Base-by-base conservation (phyloP, 192 early-diverging fungal genomes). In the Polychytrium aggregatum region DNA sequence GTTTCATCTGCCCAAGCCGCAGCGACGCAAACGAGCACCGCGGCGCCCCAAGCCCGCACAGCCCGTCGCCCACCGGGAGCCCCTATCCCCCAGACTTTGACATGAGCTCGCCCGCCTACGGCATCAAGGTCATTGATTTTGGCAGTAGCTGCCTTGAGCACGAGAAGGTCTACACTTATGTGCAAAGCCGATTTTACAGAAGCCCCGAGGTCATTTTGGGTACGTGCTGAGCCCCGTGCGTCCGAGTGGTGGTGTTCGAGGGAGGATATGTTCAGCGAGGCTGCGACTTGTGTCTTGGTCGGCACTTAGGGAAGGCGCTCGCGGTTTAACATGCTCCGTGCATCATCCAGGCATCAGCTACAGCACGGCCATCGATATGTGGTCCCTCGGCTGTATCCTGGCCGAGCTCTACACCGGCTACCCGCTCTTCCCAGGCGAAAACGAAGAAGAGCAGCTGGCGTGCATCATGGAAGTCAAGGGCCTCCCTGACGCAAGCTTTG, bases 111-210 rank as follows among this genome's bases (percentile, higher is more conserved):
- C 44, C 52, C 14, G 18, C 36, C 35, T 70, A 72, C 42, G 72
- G 68, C 25, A 89, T 98, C 65, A 98, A 98, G 73, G 91, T 98
- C 16, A 98, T 98, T 67, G 95, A 98, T 63, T 92, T 98, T 56
- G 95, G 95, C 29, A 88, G 85, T 52, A 88, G 85, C 63, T 98
- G 94, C 56, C 82, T 87, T 24, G 87, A 90, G 55, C 76, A 78
- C 42, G 91, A 98, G 61, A 82, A 86, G 57, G 83, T 96, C 31
- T 98, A 98, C 63, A 96, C 95, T 3, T 98, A 98, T 53, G 95
- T 98, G 41, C 95, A 98, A 64, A 82, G 77, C 51, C 75, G 95
- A 36, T 98, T 98, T 68, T 98, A 98, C 64, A 83, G 95, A 25
- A 86, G 87, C 18, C 95, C 95, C 9, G 95, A 98, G 65, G 89